phyloP scores from a whole-genome alignment of 495 filamentous ascomycete genomes.

The Schizothecium vesticola region DNA sequence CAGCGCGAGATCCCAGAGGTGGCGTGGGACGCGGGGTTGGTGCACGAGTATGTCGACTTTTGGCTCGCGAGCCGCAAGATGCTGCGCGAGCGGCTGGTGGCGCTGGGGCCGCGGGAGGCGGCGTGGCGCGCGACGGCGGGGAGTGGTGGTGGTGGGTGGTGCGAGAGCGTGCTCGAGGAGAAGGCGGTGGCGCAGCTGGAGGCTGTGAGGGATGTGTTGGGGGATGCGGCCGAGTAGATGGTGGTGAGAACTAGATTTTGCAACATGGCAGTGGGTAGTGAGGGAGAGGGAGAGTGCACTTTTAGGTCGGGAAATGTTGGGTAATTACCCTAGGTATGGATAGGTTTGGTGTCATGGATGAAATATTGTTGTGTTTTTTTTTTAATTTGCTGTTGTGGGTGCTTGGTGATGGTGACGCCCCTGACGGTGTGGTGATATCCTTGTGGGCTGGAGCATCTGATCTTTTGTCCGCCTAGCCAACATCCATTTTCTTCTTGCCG shows the following conservation, averaged over 20 bases:
- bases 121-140: conserved; percentile 49
- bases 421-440: no score
- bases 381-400: not conserved
- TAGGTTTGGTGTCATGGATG: not conserved
- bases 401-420: not conserved
- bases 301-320: not conserved
- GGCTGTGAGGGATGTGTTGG: conserved; percentile 45
- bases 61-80: conserved; percentile 58
- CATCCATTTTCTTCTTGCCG: not conserved
- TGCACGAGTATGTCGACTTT: conserved; percentile 74
- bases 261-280: not conserved
- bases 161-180: conserved; percentile 65
- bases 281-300: not conserved
- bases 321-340: not conserved
- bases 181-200: conserved; percentile 61
- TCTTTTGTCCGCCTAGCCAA: not conserved
- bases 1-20: conserved; percentile 60
- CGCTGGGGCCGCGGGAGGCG: conserved; percentile 66
- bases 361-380: not conserved
- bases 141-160: conserved; percentile 20
- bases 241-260: not conserved
- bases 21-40: conserved; percentile 60
- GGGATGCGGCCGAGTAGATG: conserved; percentile 33
- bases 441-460: not conserved
- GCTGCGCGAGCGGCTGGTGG: conserved; percentile 63